Base-by-base conservation (phyloP, 2,329 filamentous ascomycete species). In the Claviceps sp. region DNA sequence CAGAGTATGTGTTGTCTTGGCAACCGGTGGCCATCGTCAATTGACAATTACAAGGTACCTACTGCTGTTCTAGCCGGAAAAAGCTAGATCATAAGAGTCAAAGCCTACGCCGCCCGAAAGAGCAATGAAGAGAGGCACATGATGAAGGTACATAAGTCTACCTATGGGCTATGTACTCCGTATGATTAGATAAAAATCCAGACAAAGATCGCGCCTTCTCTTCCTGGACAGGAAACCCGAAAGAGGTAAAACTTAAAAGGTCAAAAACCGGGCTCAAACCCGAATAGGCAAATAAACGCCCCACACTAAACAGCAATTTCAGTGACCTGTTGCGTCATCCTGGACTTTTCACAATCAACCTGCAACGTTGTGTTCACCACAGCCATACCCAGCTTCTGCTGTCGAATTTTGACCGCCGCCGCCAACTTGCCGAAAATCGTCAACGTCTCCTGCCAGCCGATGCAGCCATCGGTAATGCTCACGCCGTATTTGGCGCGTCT, bases 381-480 rank as follows among this genome's bases (percentile, higher is more conserved):
- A 30, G 26, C 44, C 7, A 34, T 13, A 26, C 14, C 26, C 26
- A 30, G 16, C 9, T 37, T 46, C 24, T 46, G 16, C 16, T 46
- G 44, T 5, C 44, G 24, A 4, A 46, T 46, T 26, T 14, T 52
- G 51, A 96, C 88, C 30, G 89, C 86, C 50, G 82, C 77, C 18
- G 91, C 91, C 45, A 98, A 78, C 49, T 75, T 75, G 58, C 85
- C 84, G 11, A 97, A 79, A 2, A 91, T 85, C 0, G 72, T 71
- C 61, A 90, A 84, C 3, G 93, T 97, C 61, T 94, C 88, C 56
- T 91, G 82, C 91, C 90, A 97, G 68, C 83, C 77, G 65, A 98
- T 96, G 71, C 93, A 98, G 48, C 93, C 91, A 69, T 98, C 93
- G 0, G 93, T 98, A 68, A 97, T 97, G 67, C 86, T 93, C 64